phyloP scores from a whole-genome alignment of 1,139 yeast genomes.

The Entelexis sorbosivorans region DNA sequence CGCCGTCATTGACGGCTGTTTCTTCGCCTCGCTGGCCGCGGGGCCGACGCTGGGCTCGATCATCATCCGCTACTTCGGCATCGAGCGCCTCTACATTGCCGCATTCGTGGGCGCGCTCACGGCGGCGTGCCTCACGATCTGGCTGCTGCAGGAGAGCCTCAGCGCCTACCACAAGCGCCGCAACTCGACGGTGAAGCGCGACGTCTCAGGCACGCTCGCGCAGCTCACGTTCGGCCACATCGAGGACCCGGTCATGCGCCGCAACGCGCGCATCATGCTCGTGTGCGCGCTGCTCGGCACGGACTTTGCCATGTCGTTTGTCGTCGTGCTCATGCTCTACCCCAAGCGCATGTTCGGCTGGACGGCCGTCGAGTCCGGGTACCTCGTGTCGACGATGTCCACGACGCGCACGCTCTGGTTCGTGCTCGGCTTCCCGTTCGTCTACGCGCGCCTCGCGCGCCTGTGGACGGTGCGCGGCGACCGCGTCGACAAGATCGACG shows the following conservation, averaged over 20 bases:
- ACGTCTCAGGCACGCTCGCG: slow-evolving; percentile 7
- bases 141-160: slow-evolving; percentile 20
- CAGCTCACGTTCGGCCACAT: slow-evolving; percentile 18
- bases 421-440: slow-evolving; percentile 22
- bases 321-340: slow-evolving; percentile 20
- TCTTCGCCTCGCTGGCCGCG: slow-evolving; percentile 21
- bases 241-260: slow-evolving; percentile 16
- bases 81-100: slow-evolving; percentile 16
- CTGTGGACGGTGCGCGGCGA: slow-evolving; percentile 14
- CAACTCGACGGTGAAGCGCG: slow-evolving; percentile 15
- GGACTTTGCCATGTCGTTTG: slow-evolving; percentile 18
- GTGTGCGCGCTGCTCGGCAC: slow-evolving; percentile 20
- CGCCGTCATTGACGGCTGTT: slow-evolving; percentile 21
- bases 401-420: slow-evolving; percentile 22
- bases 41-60: slow-evolving; percentile 23
- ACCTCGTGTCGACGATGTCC: slow-evolving; percentile 20
- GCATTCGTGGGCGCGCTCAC: slow-evolving; percentile 7
- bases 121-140: slow-evolving; percentile 12
- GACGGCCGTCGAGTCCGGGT: slow-evolving; percentile 25
- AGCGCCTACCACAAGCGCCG: slow-evolving; percentile 19
- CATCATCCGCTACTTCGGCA: slow-evolving; percentile 14
- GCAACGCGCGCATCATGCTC: slow-evolving; percentile 22
- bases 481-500: slow-evolving; percentile 21
- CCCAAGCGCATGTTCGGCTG: slow-evolving; percentile 23
- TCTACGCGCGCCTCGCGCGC: slow-evolving; percentile 15